Base-by-base conservation (phyloP, 208 protist species). In the Leishmania tarentolae region DNA sequence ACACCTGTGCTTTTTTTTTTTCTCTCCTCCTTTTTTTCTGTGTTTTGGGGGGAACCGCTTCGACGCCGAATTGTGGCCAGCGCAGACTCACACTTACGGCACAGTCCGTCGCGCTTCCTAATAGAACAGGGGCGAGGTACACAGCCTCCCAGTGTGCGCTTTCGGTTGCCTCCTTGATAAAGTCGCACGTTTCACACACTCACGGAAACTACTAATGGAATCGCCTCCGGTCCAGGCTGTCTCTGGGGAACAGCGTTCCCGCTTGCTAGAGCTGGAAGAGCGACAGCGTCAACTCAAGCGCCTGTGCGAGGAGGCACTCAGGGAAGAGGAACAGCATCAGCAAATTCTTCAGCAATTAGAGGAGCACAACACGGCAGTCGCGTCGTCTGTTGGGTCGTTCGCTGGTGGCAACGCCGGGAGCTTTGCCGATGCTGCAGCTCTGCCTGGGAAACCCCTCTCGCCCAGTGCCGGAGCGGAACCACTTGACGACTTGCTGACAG, bases 231-330 rank as follows among this genome's bases (percentile, higher is more conserved):
- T 8, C 21, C 76, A 88, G 15, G 71, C 69, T 3, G 75, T 69
- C 13, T 74, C 80, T 35, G 79, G 40, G 4, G 83, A 85, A 52
- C 86, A 84, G 40, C 86, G 81, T 13, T 80, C 82, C 9, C 89
- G 91, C n/a, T 73, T 97, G 42, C 69, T 86, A 52, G 85, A 92
- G 73, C 75, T 97, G 69, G 89, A 93, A 71, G 81, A 86, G 59
- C 83, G 87, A 21, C 93, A 96, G 79, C 69, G 79, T 52, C 82
- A 79, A 28, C 86, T 96, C 8, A 86, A 93, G 76, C 80, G 72
- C 19, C 82, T 96, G 11, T 96, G 91, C 80, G 93, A 92, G 72
- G 90, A 84, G 53, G 90, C 90, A 4, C 72, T 95, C 37, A 78
- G 79, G 42, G 83, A 90, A 63, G 88, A 90, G n/a, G 87, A 93